Conservation (phyloP, 2,329 filamentous ascomycete species). For the Penicillium hordei region DNA sequence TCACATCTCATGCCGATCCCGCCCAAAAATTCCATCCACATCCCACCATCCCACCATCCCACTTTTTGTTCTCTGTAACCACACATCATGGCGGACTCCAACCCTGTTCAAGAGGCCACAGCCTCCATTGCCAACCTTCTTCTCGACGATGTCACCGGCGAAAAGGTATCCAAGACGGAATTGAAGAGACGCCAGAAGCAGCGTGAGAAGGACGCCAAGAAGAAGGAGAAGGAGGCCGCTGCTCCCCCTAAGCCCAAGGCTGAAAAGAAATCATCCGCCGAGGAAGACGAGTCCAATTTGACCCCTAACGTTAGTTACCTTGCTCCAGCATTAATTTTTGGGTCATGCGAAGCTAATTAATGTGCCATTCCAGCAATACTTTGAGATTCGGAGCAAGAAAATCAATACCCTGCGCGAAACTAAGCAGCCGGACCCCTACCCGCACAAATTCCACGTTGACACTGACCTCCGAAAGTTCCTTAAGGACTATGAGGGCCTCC, state of each 20-base stretch:
- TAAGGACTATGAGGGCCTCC: conserved; percentile 71
- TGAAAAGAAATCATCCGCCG: conserved; percentile 60
- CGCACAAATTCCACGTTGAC: conserved; percentile 88
- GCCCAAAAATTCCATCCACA: conserved; percentile 38
- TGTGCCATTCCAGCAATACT: conserved; percentile 69
- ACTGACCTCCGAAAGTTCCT: conserved; percentile 80
- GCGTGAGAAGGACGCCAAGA: conserved; percentile 81
- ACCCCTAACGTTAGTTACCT: conserved; percentile 75
- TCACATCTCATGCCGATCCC: conserved; percentile 26
- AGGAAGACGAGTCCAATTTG: conserved; percentile 69
- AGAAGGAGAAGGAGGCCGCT: conserved; percentile 78
- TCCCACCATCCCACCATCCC: conserved; percentile 25
- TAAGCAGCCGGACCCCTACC: conserved; percentile 79
- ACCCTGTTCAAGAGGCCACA: conserved; percentile 47
- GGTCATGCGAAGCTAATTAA: too few relatives aligned
- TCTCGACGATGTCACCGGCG: conserved; percentile 90
- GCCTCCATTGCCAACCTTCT: conserved; percentile 67
- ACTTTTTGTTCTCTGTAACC: conserved; percentile 18
- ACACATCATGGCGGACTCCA: conserved; percentile 43
- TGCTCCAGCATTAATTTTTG: too few relatives aligned
- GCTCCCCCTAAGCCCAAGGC: conserved; percentile 60
- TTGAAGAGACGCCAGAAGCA: conserved; percentile 96
- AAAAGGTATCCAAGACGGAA: conserved; percentile 79
- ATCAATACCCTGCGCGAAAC: conserved; percentile 74
- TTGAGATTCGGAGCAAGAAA: conserved; percentile 85